Evolutionary conservation across 202 grass and related monocot species (phyloP).

Genomic region (Digitaria exilis): DNA sequence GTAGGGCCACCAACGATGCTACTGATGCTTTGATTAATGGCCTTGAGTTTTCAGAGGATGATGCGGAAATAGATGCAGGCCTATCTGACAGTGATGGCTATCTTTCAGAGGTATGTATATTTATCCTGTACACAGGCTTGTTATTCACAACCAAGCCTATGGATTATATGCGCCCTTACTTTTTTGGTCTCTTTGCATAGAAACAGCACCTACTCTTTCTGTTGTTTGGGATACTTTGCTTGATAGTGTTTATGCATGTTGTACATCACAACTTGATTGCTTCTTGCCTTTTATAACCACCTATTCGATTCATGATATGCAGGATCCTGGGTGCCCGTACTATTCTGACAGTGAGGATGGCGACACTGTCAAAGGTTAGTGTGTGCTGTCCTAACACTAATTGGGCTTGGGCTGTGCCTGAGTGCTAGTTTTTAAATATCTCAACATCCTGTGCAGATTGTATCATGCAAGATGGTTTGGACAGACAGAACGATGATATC

Average conservation of each 20-base stretch:
- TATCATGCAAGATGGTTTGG: constrained; percentile 44
- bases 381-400: constrained; percentile 14
- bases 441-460: constrained; percentile 47
- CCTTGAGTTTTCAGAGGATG: constrained; percentile 62
- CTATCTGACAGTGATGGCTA: constrained; percentile 80
- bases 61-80: constrained; percentile 59
- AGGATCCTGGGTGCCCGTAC: constrained; percentile 79
- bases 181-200: not conserved
- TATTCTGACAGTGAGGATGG: constrained; percentile 74
- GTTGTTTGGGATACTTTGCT: constrained; percentile 5
- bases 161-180: not conserved
- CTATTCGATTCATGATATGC: constrained; percentile 31
- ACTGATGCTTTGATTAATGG: constrained; percentile 33
- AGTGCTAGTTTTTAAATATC: constrained; percentile 26
- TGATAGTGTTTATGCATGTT: constrained; percentile 3
- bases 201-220: not conserved
- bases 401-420: constrained; percentile 11
- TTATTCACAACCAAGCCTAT: not conserved
- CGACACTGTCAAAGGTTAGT: constrained; percentile 50
- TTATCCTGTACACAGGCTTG: not conserved
- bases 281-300: not conserved
- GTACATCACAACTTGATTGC: not conserved
- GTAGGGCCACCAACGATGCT: constrained; percentile 38
- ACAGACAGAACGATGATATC: constrained; percentile 61
- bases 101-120: constrained; percentile 72